Conservation (phyloP, 768 basidiomycete genomes). For the Pisolithus microcarpus region DNA sequence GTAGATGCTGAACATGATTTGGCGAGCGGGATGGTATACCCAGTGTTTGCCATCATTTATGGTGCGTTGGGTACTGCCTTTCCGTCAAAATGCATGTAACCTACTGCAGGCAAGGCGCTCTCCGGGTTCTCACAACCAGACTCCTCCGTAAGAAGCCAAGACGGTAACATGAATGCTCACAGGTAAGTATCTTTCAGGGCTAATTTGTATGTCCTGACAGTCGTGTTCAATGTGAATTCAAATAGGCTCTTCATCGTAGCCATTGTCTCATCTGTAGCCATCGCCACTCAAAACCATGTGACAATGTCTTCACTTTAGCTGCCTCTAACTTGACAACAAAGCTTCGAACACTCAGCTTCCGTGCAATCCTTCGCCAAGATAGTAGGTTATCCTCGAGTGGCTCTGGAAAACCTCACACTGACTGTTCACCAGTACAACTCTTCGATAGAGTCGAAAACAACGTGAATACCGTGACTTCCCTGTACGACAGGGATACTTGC, state of each 20-base stretch:
- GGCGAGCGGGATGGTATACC: conserved; percentile 61
- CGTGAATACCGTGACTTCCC: conserved; percentile 30
- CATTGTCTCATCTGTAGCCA: conserved; percentile 53
- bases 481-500: neutral
- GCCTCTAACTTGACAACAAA: conserved; percentile 66
- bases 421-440: conserved; percentile 53
- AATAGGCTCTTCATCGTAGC: conserved; percentile 74
- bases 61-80: conserved; percentile 19
- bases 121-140: neutral
- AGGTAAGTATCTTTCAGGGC: conserved; percentile 33
- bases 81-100: too few species aligned
- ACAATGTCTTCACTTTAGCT: conserved; percentile 56
- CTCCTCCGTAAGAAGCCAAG: neutral
- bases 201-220: neutral
- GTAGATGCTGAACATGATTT: neutral
- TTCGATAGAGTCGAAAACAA: conserved; percentile 85
- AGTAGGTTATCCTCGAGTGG: conserved; percentile 35
- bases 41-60: conserved; percentile 65
- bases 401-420: neutral
- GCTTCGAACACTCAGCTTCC: conserved; percentile 68
- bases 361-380: conserved; percentile 81
- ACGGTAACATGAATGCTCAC: conserved; percentile 52
- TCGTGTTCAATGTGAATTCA: conserved; percentile 4
- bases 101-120: neutral
- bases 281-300: conserved; percentile 66